Evolutionary conservation across 208 protist species (phyloP).

Genomic region (Leptomonas pyrrhocoris): DNA sequence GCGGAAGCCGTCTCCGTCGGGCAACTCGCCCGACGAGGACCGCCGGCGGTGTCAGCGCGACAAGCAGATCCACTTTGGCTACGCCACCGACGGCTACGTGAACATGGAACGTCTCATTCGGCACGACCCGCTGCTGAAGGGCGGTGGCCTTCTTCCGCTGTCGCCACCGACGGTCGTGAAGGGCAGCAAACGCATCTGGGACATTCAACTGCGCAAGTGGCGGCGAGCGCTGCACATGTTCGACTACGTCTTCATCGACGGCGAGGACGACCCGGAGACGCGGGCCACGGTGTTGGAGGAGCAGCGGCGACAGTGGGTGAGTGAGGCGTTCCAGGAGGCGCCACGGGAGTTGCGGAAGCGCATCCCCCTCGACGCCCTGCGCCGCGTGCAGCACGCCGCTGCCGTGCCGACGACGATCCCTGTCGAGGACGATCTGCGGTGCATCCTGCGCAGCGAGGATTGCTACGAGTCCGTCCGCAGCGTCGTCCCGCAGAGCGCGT

Average conservation of each 20-base stretch:
- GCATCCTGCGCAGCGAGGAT: constrained; percentile 64
- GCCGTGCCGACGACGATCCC: constrained; percentile 66
- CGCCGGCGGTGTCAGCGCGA: constrained; percentile 70
- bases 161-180: constrained; percentile 54
- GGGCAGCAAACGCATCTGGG: constrained; percentile 84
- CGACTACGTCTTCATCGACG: constrained; percentile 87
- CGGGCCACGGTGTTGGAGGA: constrained; percentile 50
- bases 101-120: constrained; percentile 85
- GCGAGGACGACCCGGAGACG: constrained; percentile 53
- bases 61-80: constrained; percentile 82
- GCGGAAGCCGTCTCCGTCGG: constrained; percentile 14
- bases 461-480: constrained; percentile 77
- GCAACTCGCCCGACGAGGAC: constrained; percentile 70
- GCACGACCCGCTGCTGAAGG: constrained; percentile 75
- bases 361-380: constrained; percentile 49
- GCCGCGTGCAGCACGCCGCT: constrained; percentile 34
- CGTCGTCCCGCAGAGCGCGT: constrained; percentile 74
- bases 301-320: constrained; percentile 83
- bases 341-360: constrained; percentile 45
- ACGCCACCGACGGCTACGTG: constrained; percentile 74
- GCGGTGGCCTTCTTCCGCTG: constrained; percentile 76
- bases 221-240: constrained; percentile 89
- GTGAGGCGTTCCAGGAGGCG: constrained; percentile 39
- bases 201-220: constrained; percentile 86
- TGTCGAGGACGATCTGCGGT: constrained; percentile 68